phyloP scores from a whole-genome alignment of 148 eudicot genomes.

The Rhododendron williamsianum region DNA sequence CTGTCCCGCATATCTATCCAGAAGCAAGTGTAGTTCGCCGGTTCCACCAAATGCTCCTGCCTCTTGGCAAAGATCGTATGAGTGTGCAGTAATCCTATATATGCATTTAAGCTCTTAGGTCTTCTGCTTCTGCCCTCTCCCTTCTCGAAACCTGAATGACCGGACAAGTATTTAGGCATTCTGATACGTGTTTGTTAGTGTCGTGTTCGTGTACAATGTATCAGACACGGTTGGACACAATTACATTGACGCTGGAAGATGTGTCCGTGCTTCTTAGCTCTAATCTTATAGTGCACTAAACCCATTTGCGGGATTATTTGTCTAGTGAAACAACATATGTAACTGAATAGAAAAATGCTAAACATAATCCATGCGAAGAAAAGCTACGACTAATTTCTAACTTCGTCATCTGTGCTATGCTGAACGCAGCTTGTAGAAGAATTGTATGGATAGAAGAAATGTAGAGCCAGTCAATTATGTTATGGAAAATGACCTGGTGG shows the following conservation, averaged over 20 bases:
- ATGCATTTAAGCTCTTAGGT: too few species aligned
- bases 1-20: not conserved
- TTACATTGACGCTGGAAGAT: not conserved
- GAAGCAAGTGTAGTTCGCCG: not conserved
- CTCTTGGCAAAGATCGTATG: not conserved
- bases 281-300: not conserved
- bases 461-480: not conserved
- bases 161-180: not conserved
- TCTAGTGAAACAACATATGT: not conserved
- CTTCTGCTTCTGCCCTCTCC: not conserved
- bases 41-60: not conserved
- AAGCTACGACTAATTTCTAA: not conserved
- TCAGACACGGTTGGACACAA: not conserved
- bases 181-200: not conserved
- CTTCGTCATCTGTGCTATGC: not conserved
- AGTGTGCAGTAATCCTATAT: not conserved
- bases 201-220: not conserved
- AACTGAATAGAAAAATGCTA: not conserved
- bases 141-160: not conserved
- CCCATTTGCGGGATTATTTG: not conserved
- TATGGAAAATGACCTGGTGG: not conserved
- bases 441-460: conserved; percentile 1
- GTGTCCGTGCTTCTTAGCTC: not conserved
- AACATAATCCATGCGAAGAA: not conserved
- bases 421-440: not conserved